These are phyloP conservation scores for Balansia obtecta DNA, from an alignment of 2,329 filamentous ascomycete genomes.

Conservation along the genomic window DNA sequence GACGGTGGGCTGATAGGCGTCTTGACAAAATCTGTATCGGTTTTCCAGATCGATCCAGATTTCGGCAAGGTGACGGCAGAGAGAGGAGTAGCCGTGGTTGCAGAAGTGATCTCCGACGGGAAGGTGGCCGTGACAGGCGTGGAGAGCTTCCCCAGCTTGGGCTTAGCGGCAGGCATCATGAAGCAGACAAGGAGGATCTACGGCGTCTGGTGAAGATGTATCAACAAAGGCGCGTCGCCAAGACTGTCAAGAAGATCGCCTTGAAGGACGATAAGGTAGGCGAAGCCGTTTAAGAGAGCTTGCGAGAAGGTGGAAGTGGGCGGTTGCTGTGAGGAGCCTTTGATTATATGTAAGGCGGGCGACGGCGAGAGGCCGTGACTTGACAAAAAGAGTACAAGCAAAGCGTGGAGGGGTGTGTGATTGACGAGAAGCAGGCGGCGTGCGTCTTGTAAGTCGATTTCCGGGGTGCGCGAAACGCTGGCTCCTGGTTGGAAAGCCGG, in stretches of 20 bases:
- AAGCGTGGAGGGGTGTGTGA: slow-evolving; percentile 2
- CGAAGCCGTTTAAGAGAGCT: slow-evolving; percentile 2
- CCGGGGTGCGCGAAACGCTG: slow-evolving; percentile 1
- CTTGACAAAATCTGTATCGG: slow-evolving; percentile 50
- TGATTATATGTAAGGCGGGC: slow-evolving; percentile 8
- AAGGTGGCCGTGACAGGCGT: slow-evolving; percentile 52
- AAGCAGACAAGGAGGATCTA: slow-evolving; percentile 12
- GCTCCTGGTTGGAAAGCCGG: slow-evolving; percentile 5
- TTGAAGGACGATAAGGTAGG: neutral
- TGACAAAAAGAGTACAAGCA: neutral
- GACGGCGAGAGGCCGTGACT: slow-evolving; percentile 6
- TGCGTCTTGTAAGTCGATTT: slow-evolving; percentile 7
- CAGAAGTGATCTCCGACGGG: slow-evolving; percentile 47
- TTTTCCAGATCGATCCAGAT: slow-evolving; percentile 13
- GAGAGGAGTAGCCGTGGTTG: slow-evolving; percentile 57
- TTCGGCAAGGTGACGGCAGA: slow-evolving; percentile 29
- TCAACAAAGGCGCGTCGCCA: neutral
- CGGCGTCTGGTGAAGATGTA: neutral
- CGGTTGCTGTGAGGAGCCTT: slow-evolving; percentile 5
- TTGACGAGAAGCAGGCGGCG: slow-evolving; percentile 1
- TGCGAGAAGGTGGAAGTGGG: neutral
- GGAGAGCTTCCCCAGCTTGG: slow-evolving; percentile 49
- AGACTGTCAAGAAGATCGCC: neutral
- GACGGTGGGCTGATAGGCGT: slow-evolving; percentile 85
- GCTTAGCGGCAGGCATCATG: slow-evolving; percentile 39